Percentiles rank a stretch among this genome's conserved stretches.
Evolutionary conservation across 495 filamentous ascomycete genomes (phyloP).

Genomic region (Xylaria longipes): DNA sequence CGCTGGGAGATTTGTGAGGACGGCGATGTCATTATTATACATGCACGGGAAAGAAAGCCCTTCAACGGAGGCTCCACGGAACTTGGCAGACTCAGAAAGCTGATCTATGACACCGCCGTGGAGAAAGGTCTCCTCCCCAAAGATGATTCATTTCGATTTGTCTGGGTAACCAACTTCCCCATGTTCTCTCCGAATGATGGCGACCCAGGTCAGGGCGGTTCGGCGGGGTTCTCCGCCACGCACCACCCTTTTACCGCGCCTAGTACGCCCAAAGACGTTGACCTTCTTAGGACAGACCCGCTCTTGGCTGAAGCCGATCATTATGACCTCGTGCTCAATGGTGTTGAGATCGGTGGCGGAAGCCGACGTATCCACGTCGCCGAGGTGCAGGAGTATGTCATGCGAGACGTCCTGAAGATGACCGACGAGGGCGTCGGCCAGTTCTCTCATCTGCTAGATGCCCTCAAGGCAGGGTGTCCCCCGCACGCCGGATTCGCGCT

Average conservation of each 20-base stretch:
- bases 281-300: conserved; percentile 74
- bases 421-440: conserved; percentile 67
- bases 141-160: conserved; percentile 65
- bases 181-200: conserved; percentile 77
- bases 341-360: conserved; percentile 91
- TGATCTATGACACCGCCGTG: conserved; percentile 71
- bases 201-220: conserved; percentile 80
- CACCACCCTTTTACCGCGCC: conserved; percentile 98
- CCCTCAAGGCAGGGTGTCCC: conserved; percentile 88
- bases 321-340: conserved; percentile 96
- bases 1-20: no score
- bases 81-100: conserved; percentile 77
- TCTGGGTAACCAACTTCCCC: conserved; percentile 91
- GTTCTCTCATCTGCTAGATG: conserved; percentile 84
- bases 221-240: conserved; percentile 80
- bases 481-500: conserved; percentile 94
- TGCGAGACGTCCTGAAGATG: conserved; percentile 80
- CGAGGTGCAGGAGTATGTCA: conserved; percentile 80
- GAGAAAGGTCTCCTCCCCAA: conserved; percentile 60
- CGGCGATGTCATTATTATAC: conserved; percentile 79
- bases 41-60: conserved; percentile 70
- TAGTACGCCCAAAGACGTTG: conserved; percentile 71
- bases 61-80: conserved; percentile 75
- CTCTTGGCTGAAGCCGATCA: conserved; percentile 77
- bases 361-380: conserved; percentile 91